Base-by-base conservation (phyloP, 1,284 basidiomycete species). In the Boletus semigastroideus region DNA sequence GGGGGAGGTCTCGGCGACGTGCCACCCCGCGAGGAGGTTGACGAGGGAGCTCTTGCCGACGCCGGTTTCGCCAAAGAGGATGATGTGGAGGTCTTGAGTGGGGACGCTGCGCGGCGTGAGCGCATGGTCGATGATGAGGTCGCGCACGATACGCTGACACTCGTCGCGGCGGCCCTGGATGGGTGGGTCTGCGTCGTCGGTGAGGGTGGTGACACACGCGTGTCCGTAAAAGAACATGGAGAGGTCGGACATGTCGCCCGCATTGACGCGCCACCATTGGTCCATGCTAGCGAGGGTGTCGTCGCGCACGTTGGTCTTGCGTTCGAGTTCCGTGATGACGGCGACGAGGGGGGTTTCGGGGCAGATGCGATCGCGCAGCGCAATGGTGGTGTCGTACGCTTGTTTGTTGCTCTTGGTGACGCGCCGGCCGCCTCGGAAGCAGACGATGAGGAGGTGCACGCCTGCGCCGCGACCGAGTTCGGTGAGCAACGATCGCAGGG, bases 21-120 rank as follows among this genome's bases (percentile, higher is more conserved):
- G 49, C 57, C 65, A 53, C 33, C 66, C 65, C 3, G 65, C 63
- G 25, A 65, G 64, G 25, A 65, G 63, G 33, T 65, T 65, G 40
- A 66, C 51, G 34, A 65, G 56, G 8, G 67, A 66, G 22, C 65
- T 67, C 40, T 69, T 65, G 9, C 64, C 64, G 10, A 65, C 63
- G 3, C 66, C 66, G 0, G 61, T 59, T 36, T 63, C 58, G 0
- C 63, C 66, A 20, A 68, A 65, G 33, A 69, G 51, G 19, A 69
- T 51, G 25, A 66, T 37, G 28, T 63, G 61, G 41, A 66, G 43
- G 47, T 66, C 62, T 33, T 58, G 59, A 46, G 46, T 4, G 27
- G 61, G 53, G 4, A 31, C 43, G 22, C 48, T 51, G 5, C 61
- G 63, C 12, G 61, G 59, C 0, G 52, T 63, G 43, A 62, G 63